These are phyloP conservation scores for Cordia subcordata DNA, from an alignment of 257 asterid genomes.

Conservation along the genomic window DNA sequence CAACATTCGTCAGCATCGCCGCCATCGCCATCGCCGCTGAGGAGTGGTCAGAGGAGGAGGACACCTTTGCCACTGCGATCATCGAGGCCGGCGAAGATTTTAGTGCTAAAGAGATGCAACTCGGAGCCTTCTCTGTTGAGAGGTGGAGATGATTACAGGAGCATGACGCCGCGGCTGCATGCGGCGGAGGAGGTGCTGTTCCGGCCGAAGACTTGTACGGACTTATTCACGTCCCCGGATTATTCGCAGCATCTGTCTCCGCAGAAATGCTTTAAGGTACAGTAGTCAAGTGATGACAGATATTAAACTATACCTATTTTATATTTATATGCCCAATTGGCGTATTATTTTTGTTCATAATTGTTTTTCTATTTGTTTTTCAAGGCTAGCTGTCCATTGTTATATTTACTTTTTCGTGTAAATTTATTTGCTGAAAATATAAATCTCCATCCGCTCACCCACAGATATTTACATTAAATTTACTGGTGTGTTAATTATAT, in stretches of 20 bases:
- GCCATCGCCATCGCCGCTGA: conserved; percentile 5
- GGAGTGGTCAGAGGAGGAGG: conserved; percentile 13
- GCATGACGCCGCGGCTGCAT: conserved; percentile 7
- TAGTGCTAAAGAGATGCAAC: conserved; percentile 28
- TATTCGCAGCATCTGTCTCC: conserved; percentile 26
- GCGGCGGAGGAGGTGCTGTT: conserved; percentile 31
- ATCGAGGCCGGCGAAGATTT: conserved; percentile 14
- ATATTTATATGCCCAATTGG: too few species aligned
- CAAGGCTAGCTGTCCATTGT: too few species aligned
- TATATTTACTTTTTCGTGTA: too few species aligned
- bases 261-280: conserved; percentile 27
- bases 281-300: too few species aligned
- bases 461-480: too few species aligned
- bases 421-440: too few species aligned
- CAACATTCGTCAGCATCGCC: conserved; percentile 20
- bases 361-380: too few species aligned
- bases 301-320: too few species aligned
- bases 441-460: too few species aligned
- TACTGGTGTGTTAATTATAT: too few species aligned
- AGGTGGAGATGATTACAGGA: conserved; percentile 13
- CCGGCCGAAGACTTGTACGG: conserved; percentile 44
- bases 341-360: too few species aligned
- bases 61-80: conserved; percentile 10
- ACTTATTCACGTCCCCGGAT: conserved; percentile 35
- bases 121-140: conserved; percentile 42